phyloP scores from a whole-genome alignment of 225 moss, liverwort and hornwort species.

The Pseudoscleropodium purum region DNA sequence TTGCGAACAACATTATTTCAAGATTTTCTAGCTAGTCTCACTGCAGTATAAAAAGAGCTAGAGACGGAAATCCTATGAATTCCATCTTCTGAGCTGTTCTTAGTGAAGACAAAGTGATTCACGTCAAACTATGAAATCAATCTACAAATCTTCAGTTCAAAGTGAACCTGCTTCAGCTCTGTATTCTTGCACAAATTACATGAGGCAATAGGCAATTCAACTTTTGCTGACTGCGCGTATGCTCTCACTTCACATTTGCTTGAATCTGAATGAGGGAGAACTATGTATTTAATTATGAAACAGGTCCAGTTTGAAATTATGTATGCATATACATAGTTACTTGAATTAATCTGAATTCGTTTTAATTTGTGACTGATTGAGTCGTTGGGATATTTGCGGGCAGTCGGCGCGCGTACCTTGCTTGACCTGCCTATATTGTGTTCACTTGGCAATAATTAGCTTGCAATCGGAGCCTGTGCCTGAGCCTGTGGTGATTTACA shows the following conservation, averaged over 20 bases:
- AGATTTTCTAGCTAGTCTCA: no score
- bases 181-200: no score
- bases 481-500: background rate
- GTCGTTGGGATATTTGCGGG: background rate
- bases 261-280: background rate
- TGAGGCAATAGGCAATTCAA: no score
- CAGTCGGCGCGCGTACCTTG: background rate
- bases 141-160: no score
- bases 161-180: no score
- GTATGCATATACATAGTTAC: background rate
- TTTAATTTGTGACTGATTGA: background rate
- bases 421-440: background rate
- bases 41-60: no score
- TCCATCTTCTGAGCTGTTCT: no score
- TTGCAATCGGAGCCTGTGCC: background rate
- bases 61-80: no score
- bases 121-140: no score
- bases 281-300: background rate
- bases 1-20: no score
- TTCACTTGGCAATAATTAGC: background rate
- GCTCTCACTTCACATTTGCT: background rate
- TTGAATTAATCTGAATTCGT: background rate
- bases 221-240: background rate
- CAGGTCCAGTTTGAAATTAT: background rate
- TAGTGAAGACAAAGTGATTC: no score